Evolutionary conservation across 2,329 filamentous ascomycete species (phyloP).

Genomic region (Botrytis paeoniae): DNA sequence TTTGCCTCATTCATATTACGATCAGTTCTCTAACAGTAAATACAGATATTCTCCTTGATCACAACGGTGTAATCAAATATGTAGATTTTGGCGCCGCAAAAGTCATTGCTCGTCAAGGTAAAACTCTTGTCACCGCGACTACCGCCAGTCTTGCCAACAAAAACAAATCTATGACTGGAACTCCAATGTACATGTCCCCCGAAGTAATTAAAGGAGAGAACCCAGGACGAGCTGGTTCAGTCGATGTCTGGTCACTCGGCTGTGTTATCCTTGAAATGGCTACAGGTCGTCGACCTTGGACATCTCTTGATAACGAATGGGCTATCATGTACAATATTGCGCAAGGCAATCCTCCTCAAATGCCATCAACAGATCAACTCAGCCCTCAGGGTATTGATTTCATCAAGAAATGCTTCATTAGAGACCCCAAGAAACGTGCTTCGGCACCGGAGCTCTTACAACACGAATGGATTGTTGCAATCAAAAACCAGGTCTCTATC

Average conservation of each 20-base stretch:
- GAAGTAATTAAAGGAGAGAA: slow-evolving; percentile 94
- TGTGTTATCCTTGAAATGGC: slow-evolving; percentile 98
- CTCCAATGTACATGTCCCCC: slow-evolving; percentile 99
- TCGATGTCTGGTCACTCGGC: slow-evolving; percentile 94
- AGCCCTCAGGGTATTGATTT: slow-evolving; percentile 85
- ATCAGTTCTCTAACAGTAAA: not conserved
- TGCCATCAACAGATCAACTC: slow-evolving; percentile 80
- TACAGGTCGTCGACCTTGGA: slow-evolving; percentile 91
- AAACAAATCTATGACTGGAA: slow-evolving; percentile 93
- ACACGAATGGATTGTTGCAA: slow-evolving; percentile 82
- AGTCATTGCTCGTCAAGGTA: slow-evolving; percentile 89
- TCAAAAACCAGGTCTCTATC: slow-evolving; percentile 59
- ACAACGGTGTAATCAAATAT: slow-evolving; percentile 98
- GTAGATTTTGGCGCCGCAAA: slow-evolving; percentile 98
- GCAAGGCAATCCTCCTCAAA: slow-evolving; percentile 86
- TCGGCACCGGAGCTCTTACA: slow-evolving; percentile 86
- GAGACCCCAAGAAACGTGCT: slow-evolving; percentile 74
- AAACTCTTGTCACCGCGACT: slow-evolving; percentile 66
- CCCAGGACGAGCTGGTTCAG: slow-evolving; percentile 75
- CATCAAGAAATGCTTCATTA: slow-evolving; percentile 77
- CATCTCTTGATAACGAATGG: slow-evolving; percentile 96
- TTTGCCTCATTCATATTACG: not conserved
- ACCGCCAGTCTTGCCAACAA: slow-evolving; percentile 54
- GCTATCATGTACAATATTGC: slow-evolving; percentile 99
- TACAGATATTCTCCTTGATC: slow-evolving; percentile 86